Evolutionary conservation across 208 protist species (phyloP).

Genomic region (Crithidia sp.): DNA sequence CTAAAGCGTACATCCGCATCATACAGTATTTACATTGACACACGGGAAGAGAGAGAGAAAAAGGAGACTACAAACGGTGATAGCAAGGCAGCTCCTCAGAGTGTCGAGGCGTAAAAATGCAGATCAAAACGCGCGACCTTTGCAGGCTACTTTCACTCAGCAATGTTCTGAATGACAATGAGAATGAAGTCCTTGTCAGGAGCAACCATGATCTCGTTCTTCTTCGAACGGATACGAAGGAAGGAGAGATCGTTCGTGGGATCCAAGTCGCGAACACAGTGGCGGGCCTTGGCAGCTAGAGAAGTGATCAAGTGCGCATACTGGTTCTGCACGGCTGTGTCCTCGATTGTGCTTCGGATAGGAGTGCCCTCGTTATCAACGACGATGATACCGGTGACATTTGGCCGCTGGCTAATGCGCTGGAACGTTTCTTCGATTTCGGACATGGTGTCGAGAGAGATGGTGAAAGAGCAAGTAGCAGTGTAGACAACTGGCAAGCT

Average conservation of each 20-base stretch:
- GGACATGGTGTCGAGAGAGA: conserved; percentile 50
- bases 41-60: no score
- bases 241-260: conserved; percentile 97
- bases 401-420: conserved; percentile 94
- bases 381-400: conserved; percentile 95
- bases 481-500: not conserved
- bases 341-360: conserved; percentile 91
- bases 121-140: no score
- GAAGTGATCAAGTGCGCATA: conserved; percentile 95
- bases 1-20: no score
- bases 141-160: conserved; percentile 24
- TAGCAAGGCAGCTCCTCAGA: no score
- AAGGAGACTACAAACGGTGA: no score
- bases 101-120: no score
- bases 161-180: conserved; percentile 92
- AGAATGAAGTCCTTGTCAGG: conserved; percentile 93
- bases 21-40: no score
- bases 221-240: conserved; percentile 95
- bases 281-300: conserved; percentile 92
- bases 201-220: conserved; percentile 97
- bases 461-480: no score
- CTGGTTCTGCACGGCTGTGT: conserved; percentile 89
- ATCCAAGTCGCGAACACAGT: conserved; percentile 95
- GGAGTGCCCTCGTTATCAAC: conserved; percentile 93
- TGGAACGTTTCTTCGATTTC: conserved; percentile 96